Evolutionary conservation across 2,329 filamentous ascomycete genomes (phyloP), one percentile per base, ranked within the genome.

Genomic region (Stagonosporopsis rhizophila): DNA sequence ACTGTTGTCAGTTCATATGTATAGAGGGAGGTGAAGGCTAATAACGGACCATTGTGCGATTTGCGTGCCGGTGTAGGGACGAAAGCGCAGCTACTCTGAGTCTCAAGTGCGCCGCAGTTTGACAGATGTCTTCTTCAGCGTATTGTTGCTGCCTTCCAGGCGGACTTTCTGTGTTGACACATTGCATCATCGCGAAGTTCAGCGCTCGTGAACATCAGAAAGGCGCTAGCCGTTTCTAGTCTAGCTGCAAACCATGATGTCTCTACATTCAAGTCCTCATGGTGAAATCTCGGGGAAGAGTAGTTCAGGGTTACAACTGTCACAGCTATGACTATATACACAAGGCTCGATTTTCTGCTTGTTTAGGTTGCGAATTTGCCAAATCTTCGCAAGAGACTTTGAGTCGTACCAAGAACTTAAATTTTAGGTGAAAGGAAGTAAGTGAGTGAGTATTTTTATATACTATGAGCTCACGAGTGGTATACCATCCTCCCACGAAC

Each of bases 141-240:
- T 5, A 44, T 56, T 46, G 51, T 48, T 45, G 60, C 17, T 57
- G 62, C 62, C 65, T 68, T 12, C 44, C 46, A 60, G 60, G 62
- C 61, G 61, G 44, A 44, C 47, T 55, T 61, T 44, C 52, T 55
- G 42, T 56, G 49, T 66, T 67, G 68, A 72, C 71, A 74, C 60
- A 68, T 74, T 70, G 69, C 70, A 72, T 69, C 65, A 71, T 68
- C 58, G 56, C 44, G 42, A 52, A 59, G 32, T 50, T 50, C 46
- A 34, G 20, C 41, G 19, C 30, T 34, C 22, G 30, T 19, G 32
- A 25, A 40, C 20, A 8, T 7, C 15, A n/a, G 5, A 38, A 22
- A 11, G 7, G 19, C 41, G 17, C 41, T 28, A 28, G 17, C 44
- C 22, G 9, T 5, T 11, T n/a, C 9, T 25, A 8, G 20, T 7